Conservation (phyloP, 495 filamentous ascomycete genomes). For the Penicillium argentinense region DNA sequence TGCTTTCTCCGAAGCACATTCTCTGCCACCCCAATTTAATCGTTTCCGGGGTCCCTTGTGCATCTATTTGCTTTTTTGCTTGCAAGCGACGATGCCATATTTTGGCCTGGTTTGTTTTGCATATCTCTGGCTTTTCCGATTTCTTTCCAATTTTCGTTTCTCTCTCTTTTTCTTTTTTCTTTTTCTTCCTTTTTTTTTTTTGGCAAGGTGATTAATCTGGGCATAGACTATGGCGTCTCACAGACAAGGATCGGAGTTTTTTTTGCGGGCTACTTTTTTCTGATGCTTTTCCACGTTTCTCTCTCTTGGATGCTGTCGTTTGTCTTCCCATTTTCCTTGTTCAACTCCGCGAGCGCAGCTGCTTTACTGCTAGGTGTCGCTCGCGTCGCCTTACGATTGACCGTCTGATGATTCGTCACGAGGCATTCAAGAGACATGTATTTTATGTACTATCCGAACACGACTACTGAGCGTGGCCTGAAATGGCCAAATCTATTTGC, state of each 20-base stretch:
- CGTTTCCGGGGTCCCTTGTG: slow-evolving; percentile 7
- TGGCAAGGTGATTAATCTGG: slow-evolving; percentile 21
- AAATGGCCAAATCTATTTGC: slow-evolving; percentile 1
- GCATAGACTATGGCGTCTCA: slow-evolving; percentile 44
- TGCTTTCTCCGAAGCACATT: slow-evolving; percentile 17
- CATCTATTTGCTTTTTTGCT: background rate
- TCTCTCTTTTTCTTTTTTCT: slow-evolving; percentile 10
- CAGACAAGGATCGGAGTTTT: slow-evolving; percentile 37
- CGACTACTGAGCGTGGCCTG: slow-evolving; percentile 2
- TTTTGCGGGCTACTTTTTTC: slow-evolving; percentile 11
- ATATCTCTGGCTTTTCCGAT: background rate
- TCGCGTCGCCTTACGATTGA: background rate
- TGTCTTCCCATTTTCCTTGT: slow-evolving; percentile 5
- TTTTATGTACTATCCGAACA: slow-evolving; percentile 31
- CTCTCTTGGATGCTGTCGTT: slow-evolving; percentile 22
- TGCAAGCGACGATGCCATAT: slow-evolving; percentile 2
- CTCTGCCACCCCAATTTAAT: slow-evolving; percentile 5
- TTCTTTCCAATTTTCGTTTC: no score
- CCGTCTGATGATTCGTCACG: slow-evolving; percentile 15
- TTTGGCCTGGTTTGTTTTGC: background rate
- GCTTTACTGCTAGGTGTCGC: background rate
- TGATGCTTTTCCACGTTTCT: slow-evolving; percentile 3
- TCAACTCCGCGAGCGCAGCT: background rate
- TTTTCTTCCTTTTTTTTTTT: slow-evolving; percentile 10
- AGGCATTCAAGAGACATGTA: slow-evolving; percentile 30